Percentiles rank a stretch among this genome's conserved stretches.
phyloP scores from a whole-genome alignment of 1,139 yeast genomes.

The Hansenula lynferdii region DNA sequence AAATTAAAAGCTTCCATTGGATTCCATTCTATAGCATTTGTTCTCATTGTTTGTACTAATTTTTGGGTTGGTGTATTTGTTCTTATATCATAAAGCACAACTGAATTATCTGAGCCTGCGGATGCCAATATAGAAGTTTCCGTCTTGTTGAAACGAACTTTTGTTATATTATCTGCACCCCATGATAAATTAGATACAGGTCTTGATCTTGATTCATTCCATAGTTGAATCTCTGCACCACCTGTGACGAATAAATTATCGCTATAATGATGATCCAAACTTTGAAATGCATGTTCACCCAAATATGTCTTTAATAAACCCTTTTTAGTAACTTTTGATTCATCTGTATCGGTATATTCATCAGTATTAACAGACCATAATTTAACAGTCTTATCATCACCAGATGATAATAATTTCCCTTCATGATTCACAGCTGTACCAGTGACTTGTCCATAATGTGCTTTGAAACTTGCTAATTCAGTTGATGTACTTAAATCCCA shows the following conservation, averaged over 20 bases:
- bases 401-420: constrained; percentile 72
- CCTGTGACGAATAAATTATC: constrained; percentile 85
- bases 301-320: constrained; percentile 72
- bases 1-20: constrained; percentile 97
- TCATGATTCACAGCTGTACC: constrained; percentile 80
- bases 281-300: constrained; percentile 82
- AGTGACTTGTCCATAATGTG: constrained; percentile 87
- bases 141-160: constrained; percentile 84
- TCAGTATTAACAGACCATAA: constrained; percentile 57
- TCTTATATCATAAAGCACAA: constrained; percentile 86
- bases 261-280: constrained; percentile 79
- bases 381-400: constrained; percentile 86
- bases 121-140: constrained; percentile 89
- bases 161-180: constrained; percentile 90
- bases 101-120: constrained; percentile 88
- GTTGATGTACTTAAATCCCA: constrained; percentile 82
- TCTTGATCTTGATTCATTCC: constrained; percentile 82
- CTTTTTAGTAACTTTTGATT: constrained; percentile 25
- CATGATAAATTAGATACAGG: constrained; percentile 78
- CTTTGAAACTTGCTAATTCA: constrained; percentile 74
- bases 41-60: constrained; percentile 75
- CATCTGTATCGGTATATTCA: constrained; percentile 31
- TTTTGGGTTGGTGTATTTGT: constrained; percentile 94
- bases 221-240: constrained; percentile 80
- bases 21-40: constrained; percentile 90